These are phyloP conservation scores for Raphanus hybrid DNA, from an alignment of 441 rosid species.

Conservation along the genomic window DNA sequence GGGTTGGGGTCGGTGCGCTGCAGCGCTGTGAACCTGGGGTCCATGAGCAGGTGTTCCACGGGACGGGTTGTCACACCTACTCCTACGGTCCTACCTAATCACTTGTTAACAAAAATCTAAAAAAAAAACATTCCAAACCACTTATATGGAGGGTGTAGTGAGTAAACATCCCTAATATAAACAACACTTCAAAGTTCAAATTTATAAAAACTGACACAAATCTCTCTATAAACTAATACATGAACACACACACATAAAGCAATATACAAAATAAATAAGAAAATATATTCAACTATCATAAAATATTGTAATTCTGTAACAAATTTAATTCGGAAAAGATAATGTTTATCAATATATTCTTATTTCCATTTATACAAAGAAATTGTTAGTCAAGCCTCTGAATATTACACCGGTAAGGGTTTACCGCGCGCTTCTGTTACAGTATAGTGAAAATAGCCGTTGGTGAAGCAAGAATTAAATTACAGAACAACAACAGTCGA, in stretches of 20 bases:
- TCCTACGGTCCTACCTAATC: no score
- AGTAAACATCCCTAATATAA: background rate
- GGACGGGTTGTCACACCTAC: no score
- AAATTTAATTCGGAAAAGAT: background rate
- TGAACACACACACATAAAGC: background rate
- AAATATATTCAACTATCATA: background rate
- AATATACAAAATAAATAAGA: background rate
- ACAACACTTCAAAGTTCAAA: background rate
- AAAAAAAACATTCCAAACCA: no score
- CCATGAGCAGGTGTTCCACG: no score
- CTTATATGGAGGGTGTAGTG: no score
- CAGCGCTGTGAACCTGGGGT: no score
- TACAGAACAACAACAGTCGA: background rate
- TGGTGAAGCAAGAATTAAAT: slow-evolving; percentile 16
- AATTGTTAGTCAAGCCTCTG: background rate
- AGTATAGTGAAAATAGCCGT: slow-evolving; percentile 25
- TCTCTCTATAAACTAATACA: background rate
- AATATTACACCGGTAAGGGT: background rate
- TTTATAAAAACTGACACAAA: background rate
- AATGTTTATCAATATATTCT: background rate
- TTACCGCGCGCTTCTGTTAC: slow-evolving; percentile 23
- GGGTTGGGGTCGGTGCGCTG: no score
- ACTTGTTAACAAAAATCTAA: no score
- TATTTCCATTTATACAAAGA: background rate
- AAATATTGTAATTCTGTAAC: slow-evolving; percentile 3